These are phyloP conservation scores for Komagataella kurtzmanii DNA, from an alignment of 805 yeast genomes.

Conservation along the genomic window DNA sequence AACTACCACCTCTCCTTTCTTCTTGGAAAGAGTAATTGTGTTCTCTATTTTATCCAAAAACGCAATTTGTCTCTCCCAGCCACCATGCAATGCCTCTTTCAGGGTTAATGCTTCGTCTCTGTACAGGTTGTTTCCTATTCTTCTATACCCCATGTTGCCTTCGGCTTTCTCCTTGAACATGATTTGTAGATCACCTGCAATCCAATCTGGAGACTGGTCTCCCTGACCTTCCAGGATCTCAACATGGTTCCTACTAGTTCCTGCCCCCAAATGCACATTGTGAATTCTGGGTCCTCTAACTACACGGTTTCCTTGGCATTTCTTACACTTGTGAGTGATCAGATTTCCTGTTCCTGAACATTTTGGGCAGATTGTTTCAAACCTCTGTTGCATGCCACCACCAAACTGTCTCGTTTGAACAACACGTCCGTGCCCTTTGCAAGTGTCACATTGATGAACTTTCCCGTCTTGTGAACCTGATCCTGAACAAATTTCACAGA, in stretches of 20 bases:
- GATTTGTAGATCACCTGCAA: slow-evolving; percentile 70
- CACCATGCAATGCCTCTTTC: slow-evolving; percentile 65
- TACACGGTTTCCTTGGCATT: slow-evolving; percentile 63
- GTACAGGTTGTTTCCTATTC: slow-evolving; percentile 62
- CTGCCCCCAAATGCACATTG: slow-evolving; percentile 53
- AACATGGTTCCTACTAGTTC: slow-evolving; percentile 47
- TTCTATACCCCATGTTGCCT: slow-evolving; percentile 71
- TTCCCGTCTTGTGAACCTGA: slow-evolving; percentile 76
- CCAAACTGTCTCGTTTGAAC: slow-evolving; percentile 63
- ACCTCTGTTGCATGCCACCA: slow-evolving; percentile 81
- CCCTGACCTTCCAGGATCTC: slow-evolving; percentile 63
- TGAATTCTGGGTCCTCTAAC: slow-evolving; percentile 40
- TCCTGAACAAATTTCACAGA: slow-evolving; percentile 73
- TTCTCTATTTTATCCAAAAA: slow-evolving; percentile 51
- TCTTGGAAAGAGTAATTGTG: slow-evolving; percentile 31
- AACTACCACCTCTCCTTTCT: slow-evolving; percentile 34
- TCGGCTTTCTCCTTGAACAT: slow-evolving; percentile 37
- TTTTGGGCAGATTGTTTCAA: slow-evolving; percentile 65
- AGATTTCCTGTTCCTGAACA: slow-evolving; percentile 72
- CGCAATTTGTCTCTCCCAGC: slow-evolving; percentile 60
- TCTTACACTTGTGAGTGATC: slow-evolving; percentile 49
- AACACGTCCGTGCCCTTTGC: slow-evolving; percentile 67
- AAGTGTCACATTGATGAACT: slow-evolving; percentile 46
- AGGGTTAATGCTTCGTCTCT: slow-evolving; percentile 68
- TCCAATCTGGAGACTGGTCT: slow-evolving; percentile 71